Evolutionary conservation across 441 rosid species (phyloP), one percentile per base, ranked within the genome.

Genomic region (Syzygium malaccense): DNA sequence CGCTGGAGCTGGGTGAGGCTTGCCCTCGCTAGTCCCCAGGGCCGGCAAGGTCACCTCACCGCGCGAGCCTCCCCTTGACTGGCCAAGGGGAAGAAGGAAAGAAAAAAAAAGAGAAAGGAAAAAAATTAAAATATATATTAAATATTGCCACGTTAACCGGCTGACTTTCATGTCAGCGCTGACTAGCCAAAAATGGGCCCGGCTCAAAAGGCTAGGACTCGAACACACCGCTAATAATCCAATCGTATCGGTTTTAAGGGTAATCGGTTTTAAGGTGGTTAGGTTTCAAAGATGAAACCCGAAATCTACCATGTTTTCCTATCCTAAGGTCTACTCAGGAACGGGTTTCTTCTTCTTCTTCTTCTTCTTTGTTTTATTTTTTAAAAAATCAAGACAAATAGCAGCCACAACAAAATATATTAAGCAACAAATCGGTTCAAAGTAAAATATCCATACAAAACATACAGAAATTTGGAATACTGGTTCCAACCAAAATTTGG

Each of bases 401-500:
- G 7, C 0, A 33, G 11, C 10, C 20, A 10, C 0, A 9, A 0
- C 6, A 10, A 33, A 68, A 5, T 68, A 11, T 0, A 4, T 33
- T 1, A 0, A 19, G 15, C 4, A 0, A 33, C 8, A 19, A 1
- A 19, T 0, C 0, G 13, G 0, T 14, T 33, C 8, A 19, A 20
- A 33, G 41, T 33, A 33, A 0, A 2, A 68, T 20, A 19, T 33
- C 8, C 0, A 10, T 10, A 6, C 6, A 68, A 0, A 19, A 1
- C 14, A 10, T 30, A 2, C 0, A 17, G 1, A 64, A 64, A 41
- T 41, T 41, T 41, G 45, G 45, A 41, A 41, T 41, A 41, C 45
- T 7, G 4, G 45, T 41, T 41, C 45, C 45, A 41, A 41, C 2
- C 32, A 60, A 60, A 14, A 28, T 28, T 28, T 28, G 0, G 18